A percentile compares a stretch with the other conserved stretches of the same genome.
Evolutionary conservation across 2,329 filamentous ascomycete genomes (phyloP).

Genomic region (Cladophialophora carrionii): DNA sequence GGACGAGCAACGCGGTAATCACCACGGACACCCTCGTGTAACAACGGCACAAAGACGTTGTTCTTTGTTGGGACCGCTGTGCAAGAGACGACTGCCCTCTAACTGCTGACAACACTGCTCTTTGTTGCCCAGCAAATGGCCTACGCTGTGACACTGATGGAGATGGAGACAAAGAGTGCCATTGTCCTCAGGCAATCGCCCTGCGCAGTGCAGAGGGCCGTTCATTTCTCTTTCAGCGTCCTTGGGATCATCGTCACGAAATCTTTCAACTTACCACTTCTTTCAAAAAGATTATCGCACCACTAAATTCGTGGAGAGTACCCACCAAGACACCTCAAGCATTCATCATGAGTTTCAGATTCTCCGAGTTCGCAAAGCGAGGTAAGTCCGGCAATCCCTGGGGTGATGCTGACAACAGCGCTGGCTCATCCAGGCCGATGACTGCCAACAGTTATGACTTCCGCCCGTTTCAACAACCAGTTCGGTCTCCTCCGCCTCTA

Average conservation of each 20-base stretch:
- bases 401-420: background rate
- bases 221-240: background rate
- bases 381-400: slow-evolving; percentile 7
- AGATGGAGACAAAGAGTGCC: background rate
- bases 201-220: background rate
- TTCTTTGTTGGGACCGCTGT: background rate
- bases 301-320: background rate
- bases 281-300: background rate
- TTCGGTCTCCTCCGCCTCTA: slow-evolving; percentile 2
- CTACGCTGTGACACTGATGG: background rate
- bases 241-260: background rate
- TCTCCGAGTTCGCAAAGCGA: slow-evolving; percentile 4
- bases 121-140: background rate
- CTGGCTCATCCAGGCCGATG: background rate
- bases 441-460: slow-evolving; percentile 9
- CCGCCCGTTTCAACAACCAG: background rate
- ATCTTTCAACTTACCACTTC: background rate
- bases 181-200: background rate
- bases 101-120: background rate
- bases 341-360: slow-evolving; percentile 2
- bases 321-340: background rate
- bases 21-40: background rate
- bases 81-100: background rate
- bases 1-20: no score
- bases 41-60: background rate